Conservation (phyloP, 2,329 filamentous ascomycete species). For the Cladophialophora yegresii region DNA sequence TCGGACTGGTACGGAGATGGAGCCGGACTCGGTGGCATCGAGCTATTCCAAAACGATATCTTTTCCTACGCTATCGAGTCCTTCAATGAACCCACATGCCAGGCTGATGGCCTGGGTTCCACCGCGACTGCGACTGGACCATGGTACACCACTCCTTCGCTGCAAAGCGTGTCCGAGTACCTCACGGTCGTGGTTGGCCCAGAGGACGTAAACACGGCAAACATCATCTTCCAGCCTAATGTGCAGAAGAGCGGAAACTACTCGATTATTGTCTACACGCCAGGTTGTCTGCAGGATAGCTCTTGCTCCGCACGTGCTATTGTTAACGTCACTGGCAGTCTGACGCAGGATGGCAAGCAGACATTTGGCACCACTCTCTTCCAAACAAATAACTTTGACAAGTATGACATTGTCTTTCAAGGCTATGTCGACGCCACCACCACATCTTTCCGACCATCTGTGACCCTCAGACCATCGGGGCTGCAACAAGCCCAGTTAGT, state of each 20-base stretch:
- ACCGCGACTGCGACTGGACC: slow-evolving; percentile 69
- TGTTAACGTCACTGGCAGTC: slow-evolving; percentile 75
- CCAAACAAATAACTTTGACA: slow-evolving; percentile 95
- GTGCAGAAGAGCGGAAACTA: slow-evolving; percentile 90
- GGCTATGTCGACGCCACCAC: slow-evolving; percentile 78
- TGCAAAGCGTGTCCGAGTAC: slow-evolving; percentile 72
- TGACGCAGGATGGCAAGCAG: slow-evolving; percentile 56
- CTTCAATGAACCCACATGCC: slow-evolving; percentile 87
- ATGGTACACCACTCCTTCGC: slow-evolving; percentile 69
- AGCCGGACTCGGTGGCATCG: slow-evolving; percentile 80
- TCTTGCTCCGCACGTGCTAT: slow-evolving; percentile 75
- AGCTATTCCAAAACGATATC: slow-evolving; percentile 81
- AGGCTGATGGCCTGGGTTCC: slow-evolving; percentile 59
- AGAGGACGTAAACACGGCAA: slow-evolving; percentile 58
- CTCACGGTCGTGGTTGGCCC: slow-evolving; percentile 68
- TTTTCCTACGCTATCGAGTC: slow-evolving; percentile 79
- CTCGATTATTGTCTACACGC: slow-evolving; percentile 85
- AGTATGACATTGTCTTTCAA: slow-evolving; percentile 90
- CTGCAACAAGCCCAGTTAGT: slow-evolving; percentile 67
- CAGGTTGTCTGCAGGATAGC: slow-evolving; percentile 79
- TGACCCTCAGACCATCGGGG: slow-evolving; percentile 71
- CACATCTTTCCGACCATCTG: slow-evolving; percentile 71
- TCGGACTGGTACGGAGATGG: slow-evolving; percentile 83
- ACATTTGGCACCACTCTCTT: slow-evolving; percentile 65
- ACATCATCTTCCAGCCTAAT: slow-evolving; percentile 77